Evolutionary conservation across 495 filamentous ascomycete species (phyloP).

Genomic region (Staphylotrichum longicolle): DNA sequence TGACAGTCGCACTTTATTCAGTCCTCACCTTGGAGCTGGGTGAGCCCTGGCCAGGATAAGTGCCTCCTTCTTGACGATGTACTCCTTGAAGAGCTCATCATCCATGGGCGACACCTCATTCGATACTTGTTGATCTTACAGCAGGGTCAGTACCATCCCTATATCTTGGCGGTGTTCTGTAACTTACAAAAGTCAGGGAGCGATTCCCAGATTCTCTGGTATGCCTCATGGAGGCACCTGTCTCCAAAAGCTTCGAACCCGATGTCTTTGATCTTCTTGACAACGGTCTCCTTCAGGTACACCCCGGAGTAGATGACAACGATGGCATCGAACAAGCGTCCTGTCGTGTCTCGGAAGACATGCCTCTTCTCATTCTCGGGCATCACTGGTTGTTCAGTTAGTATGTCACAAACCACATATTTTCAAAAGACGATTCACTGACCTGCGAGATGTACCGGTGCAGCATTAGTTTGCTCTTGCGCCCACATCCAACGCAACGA

Average conservation of each 20-base stretch:
- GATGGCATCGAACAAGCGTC: conserved; percentile 20
- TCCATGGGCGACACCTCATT: conserved; percentile 15
- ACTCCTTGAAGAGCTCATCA: conserved; percentile 20
- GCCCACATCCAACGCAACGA: conserved; percentile 16
- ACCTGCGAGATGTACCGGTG: conserved; percentile 19
- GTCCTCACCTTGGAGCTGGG: neutral
- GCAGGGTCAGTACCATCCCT: conserved; percentile 4
- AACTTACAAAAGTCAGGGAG: conserved; percentile 29
- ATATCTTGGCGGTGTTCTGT: too few species aligned
- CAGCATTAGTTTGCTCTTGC: conserved; percentile 19
- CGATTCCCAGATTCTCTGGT: conserved; percentile 17
- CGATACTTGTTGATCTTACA: conserved; percentile 7
- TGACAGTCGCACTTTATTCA: too few species aligned
- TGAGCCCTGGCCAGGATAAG: conserved; percentile 4
- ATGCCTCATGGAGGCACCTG: conserved; percentile 4
- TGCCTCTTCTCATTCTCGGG: conserved; percentile 6
- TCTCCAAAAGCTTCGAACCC: conserved; percentile 16
- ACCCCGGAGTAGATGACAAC: conserved; percentile 26
- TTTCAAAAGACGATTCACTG: neutral
- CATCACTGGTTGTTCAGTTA: conserved; percentile 17
- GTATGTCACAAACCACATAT: neutral
- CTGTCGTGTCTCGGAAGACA: conserved; percentile 24
- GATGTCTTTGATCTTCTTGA: conserved; percentile 20
- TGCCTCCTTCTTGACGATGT: conserved; percentile 19
- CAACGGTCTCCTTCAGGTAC: conserved; percentile 22